Conservation (phyloP, 2,329 filamentous ascomycete species). For the Ophioceras dolichostomum region DNA sequence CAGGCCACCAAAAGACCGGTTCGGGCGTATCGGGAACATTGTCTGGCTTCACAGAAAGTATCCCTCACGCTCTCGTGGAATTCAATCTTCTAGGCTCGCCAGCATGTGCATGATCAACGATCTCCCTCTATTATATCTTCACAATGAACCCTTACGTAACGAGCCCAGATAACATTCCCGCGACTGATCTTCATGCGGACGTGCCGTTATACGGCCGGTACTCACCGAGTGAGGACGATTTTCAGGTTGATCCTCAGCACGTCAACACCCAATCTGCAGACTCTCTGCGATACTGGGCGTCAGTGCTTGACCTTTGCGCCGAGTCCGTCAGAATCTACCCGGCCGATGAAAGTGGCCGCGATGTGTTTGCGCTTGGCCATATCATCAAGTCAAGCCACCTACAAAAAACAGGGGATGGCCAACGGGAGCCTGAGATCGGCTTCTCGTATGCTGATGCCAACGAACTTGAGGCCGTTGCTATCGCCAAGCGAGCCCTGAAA, state of each 20-base stretch:
- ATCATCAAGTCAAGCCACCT: conserved; percentile 25
- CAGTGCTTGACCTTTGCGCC: conserved; percentile 18
- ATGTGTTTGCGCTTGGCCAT: conserved; percentile 27
- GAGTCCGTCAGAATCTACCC: conserved; percentile 17
- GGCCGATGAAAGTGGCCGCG: conserved; percentile 19
- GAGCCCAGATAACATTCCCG: conserved; percentile 17
- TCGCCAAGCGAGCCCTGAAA: conserved; percentile 16
- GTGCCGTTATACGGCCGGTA: conserved; percentile 19
- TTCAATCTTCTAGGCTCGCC: too few relatives aligned
- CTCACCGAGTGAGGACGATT: conserved; percentile 14
- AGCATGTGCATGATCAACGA: too few relatives aligned
- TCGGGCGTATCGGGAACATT: too few relatives aligned
- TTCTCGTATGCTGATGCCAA: conserved; percentile 28
- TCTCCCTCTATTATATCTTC: too few relatives aligned
- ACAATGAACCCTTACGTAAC: conserved; percentile 13
- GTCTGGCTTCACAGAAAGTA: too few relatives aligned
- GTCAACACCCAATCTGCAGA: conserved; percentile 11
- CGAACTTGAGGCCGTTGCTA: conserved; percentile 19
- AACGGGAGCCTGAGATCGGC: conserved; percentile 11
- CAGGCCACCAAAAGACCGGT: too few relatives aligned
- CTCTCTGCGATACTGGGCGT: conserved; percentile 18
- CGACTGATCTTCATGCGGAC: conserved; percentile 15
- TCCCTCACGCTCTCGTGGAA: too few relatives aligned
- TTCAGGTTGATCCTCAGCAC: conserved; percentile 12
- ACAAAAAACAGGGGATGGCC: conserved; percentile 7